Percentiles rank a stretch among this genome's conserved stretches.
Evolutionary conservation across 2,329 filamentous ascomycete genomes (phyloP).

Genomic region (Beauveria scarabaeidicola): DNA sequence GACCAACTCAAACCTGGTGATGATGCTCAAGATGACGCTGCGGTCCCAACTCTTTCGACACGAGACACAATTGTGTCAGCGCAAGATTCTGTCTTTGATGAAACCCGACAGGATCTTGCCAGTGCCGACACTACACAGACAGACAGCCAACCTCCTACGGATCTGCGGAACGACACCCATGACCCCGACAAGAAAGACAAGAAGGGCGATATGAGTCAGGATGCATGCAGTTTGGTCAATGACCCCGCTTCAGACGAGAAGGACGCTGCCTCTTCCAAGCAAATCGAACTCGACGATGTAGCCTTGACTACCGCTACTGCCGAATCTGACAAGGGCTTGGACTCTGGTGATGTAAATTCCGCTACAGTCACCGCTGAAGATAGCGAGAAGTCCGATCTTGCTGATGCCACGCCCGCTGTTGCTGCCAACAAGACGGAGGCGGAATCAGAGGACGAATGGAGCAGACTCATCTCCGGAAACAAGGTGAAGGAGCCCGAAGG

Average conservation of each 20-base stretch:
- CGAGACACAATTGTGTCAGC: constrained; percentile 24
- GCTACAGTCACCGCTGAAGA: background rate
- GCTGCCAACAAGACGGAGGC: background rate
- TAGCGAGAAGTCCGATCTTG: background rate
- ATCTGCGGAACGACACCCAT: constrained; percentile 13
- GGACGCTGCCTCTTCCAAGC: background rate
- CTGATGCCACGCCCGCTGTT: background rate
- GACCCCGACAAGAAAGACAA: constrained; percentile 25
- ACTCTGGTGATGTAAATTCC: background rate
- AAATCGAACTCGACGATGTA: background rate
- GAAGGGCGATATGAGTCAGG: constrained; percentile 23
- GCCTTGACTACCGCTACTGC: background rate
- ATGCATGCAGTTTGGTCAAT: constrained; percentile 12
- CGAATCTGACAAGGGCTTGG: background rate
- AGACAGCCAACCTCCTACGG: constrained; percentile 17
- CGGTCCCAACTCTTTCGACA: constrained; percentile 14
- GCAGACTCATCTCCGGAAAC: constrained; percentile 8
- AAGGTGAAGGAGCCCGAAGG: constrained; percentile 13
- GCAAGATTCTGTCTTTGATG: constrained; percentile 20
- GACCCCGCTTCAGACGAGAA: background rate
- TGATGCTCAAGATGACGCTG: background rate
- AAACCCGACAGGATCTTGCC: constrained; percentile 18
- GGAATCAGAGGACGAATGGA: constrained; percentile 12
- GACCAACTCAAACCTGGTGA: constrained; percentile 1
- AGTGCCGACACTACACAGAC: constrained; percentile 18